Evolutionary conservation across 345 rosid species (phyloP).

Genomic region (Lenwebbia sp.): DNA sequence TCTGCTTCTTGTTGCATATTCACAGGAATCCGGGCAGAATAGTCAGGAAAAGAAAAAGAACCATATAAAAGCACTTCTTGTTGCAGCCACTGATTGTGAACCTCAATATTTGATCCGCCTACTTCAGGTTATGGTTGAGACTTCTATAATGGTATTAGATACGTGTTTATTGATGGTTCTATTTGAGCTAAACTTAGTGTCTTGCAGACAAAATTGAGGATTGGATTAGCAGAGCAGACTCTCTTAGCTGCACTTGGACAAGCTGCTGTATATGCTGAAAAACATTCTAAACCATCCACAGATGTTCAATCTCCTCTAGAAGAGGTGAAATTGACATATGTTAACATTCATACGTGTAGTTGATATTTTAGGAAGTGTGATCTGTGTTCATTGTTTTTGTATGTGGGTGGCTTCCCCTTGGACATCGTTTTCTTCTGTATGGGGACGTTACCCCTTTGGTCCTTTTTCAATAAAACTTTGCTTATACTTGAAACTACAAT

Average conservation of each 20-base stretch:
- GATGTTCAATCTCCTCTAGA: conserved; percentile 67
- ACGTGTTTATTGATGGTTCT: background rate
- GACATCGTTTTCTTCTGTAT: background rate
- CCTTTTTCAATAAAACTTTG: background rate
- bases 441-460: background rate
- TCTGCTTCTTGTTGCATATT: conserved; percentile 2
- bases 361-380: background rate
- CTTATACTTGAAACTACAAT: background rate
- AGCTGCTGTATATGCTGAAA: conserved; percentile 72
- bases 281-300: conserved; percentile 59
- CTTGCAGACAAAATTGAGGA: conserved; percentile 62
- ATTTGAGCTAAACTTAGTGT: background rate
- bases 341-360: background rate
- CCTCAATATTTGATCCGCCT: conserved; percentile 85
- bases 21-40: conserved; percentile 86
- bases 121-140: conserved; percentile 60
- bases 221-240: conserved; percentile 77
- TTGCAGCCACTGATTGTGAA: conserved; percentile 93
- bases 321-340: conserved; percentile 35
- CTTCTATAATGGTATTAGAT: background rate
- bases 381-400: background rate
- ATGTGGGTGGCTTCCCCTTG: background rate
- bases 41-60: conserved; percentile 93
- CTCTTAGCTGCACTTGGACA: conserved; percentile 91
- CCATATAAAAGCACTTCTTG: conserved; percentile 85